Evolutionary conservation across 2,329 filamentous ascomycete species (phyloP), one percentile per base, ranked within the genome.

Genomic region (Trichoderma aggressivum): DNA sequence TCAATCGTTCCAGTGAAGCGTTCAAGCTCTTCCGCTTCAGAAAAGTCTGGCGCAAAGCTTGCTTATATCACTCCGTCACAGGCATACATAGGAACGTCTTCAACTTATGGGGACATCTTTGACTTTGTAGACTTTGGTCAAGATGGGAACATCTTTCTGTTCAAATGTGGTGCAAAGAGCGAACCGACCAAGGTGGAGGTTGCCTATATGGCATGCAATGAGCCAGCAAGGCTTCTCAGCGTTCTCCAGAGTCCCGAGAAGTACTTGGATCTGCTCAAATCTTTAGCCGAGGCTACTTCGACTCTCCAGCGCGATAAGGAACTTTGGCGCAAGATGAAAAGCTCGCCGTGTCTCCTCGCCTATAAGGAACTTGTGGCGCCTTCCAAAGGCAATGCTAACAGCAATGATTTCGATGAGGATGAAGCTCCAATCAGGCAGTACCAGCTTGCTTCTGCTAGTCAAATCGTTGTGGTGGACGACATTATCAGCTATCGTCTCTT

Each of bases 111-210:
- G 12, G 92, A 97, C 36, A 97, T 99, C 36, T 97, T 99, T 75
- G 94, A 98, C 78, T 99, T 98, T 80, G 94, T 98, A 16, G 93
- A 98, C 79, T 99, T 98, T 82, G 94, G 95, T 0, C 83, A 86
- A 39, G 90, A 95, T 78, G 95, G 93, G 2, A 98, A 98, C 77
- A 86, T 92, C 0, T 99, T 99, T 77, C 83, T 99, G 21, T 88
- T 94, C 75, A 92, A 93, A 73, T 93, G 94, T 74, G 96, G 96
- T 11, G 95, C 94, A 3, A 98, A 97, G 81, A 90, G 89, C 73
- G 95, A 99, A 80, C 96, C 96, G 5, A 97, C 92, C 3, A 96
- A 93, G 76, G 80, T 88, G 3, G 96, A 99, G 80, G 88, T 99
- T 75, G 95, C 94, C 5, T 86, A 89, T 50, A 89, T 97, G 80